Percentiles rank a stretch among this genome's conserved stretches.
phyloP scores from a whole-genome alignment of 192 early-diverging fungal species.

The Backusella mclennaniae region DNA sequence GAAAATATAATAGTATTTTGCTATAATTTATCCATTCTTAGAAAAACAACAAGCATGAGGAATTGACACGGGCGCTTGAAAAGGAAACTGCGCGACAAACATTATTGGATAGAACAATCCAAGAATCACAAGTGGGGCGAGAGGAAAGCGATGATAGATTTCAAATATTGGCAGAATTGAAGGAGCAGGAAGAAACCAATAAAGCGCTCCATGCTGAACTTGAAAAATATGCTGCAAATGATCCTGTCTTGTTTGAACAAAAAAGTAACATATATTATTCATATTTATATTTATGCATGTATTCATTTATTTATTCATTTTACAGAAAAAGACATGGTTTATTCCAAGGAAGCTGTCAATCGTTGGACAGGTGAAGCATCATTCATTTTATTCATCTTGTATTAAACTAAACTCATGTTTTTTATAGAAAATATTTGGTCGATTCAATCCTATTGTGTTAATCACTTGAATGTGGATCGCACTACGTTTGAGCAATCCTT shows the following conservation, averaged over 20 bases:
- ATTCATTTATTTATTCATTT: neutral
- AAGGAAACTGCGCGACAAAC: slow-evolving; percentile 10
- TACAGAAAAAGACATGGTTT: slow-evolving; percentile 53
- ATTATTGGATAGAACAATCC: slow-evolving; percentile 48
- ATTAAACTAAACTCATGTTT: neutral
- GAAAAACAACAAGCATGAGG: neutral
- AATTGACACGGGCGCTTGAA: neutral
- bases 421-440: slow-evolving; percentile 74
- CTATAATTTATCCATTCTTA: neutral
- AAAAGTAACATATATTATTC: slow-evolving; percentile 45
- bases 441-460: slow-evolving; percentile 74
- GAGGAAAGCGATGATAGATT: slow-evolving; percentile 24
- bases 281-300: neutral
- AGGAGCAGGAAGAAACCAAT: slow-evolving; percentile 45
- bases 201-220: slow-evolving; percentile 54
- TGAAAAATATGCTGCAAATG: slow-evolving; percentile 68
- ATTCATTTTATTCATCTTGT: neutral
- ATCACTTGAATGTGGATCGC: slow-evolving; percentile 66
- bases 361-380: slow-evolving; percentile 73
- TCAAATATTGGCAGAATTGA: slow-evolving; percentile 30
- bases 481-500: slow-evolving; percentile 64
- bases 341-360: slow-evolving; percentile 75
- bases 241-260: slow-evolving; percentile 67
- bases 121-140: slow-evolving; percentile 49
- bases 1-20: neutral